Base-by-base conservation (phyloP, 2,329 filamentous ascomycete species). In the Furcasterigmium furcatum region DNA sequence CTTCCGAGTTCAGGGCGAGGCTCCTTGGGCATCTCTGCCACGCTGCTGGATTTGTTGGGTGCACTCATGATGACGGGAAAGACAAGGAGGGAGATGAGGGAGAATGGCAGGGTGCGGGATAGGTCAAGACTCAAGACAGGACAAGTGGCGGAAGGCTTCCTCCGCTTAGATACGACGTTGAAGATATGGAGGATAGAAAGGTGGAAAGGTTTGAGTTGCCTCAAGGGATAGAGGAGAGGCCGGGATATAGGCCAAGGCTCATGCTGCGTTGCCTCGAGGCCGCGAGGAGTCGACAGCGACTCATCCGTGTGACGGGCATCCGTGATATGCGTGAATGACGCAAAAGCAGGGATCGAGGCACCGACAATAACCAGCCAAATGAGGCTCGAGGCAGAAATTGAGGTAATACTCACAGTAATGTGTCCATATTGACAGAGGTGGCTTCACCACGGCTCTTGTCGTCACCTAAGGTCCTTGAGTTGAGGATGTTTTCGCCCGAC, bases 321-420 rank as follows among this genome's bases (percentile, higher is more conserved):
- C n/a, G n/a, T n/a, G n/a, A n/a, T n/a, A n/a, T n/a, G n/a, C n/a
- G n/a, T n/a, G n/a, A n/a, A n/a, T n/a, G n/a, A n/a, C n/a, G n/a
- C n/a, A n/a, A n/a, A n/a, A n/a, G n/a, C n/a, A n/a, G n/a, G n/a
- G n/a, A n/a, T n/a, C n/a, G n/a, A n/a, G n/a, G n/a, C n/a, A n/a
- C n/a, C n/a, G n/a, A n/a, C n/a, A n/a, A n/a, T n/a, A n/a, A n/a
- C n/a, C n/a, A n/a, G n/a, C n/a, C n/a, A n/a, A n/a, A n/a, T n/a
- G n/a, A n/a, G n/a, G n/a, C n/a, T n/a, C n/a, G n/a, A n/a, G n/a
- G 24, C 24, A 27, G 24, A 27, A 12, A 27, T 27, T 12, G 24
- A 27, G 24, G 24, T 27, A 27, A 27, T 27, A 58, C 60, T 57
- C 50, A 63, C 60, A 63, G 48, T 46, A 63, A 46, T 22, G 60